Evolutionary conservation across 768 basidiomycete genomes (phyloP), one percentile per base, ranked within the genome.

Genomic region (Russula ochroleuca): DNA sequence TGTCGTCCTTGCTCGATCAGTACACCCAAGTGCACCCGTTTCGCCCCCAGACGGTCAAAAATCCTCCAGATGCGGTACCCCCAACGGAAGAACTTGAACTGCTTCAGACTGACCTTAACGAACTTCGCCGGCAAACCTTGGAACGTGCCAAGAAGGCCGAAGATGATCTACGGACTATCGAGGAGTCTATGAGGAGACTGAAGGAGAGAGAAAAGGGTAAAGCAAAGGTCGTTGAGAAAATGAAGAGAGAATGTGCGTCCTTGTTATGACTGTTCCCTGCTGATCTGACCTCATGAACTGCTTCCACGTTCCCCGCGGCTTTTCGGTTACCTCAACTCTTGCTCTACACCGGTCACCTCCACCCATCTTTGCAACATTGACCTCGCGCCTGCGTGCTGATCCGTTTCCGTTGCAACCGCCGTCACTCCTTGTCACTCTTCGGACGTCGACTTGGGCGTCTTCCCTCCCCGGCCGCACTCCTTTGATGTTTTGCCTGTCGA

Each of bases 141-240:
- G 85, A 86, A 65, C 81, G 88, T 68, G 83, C 80, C 45, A 85
- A 81, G 78, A 91, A 90, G 77, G 91, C 90, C 0, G 82, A 81
- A 37, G 84, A 87, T 70, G 90, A 92, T 78, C 76, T 90, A 68
- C 82, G 80, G 72, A 80, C 83, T 59, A 85, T 92, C 69, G 84
- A 88, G 66, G 89, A 88, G 74, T 87, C 86, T 54, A 85, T 89
- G 82, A 82, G 83, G 58, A 81, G 83, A 64, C 81, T 90, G 76
- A 88, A 83, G 76, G 90, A 90, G 76, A 85, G 83, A 73, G 87
- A 84, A 74, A 82, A 78, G 75, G 87, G 87, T 0, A 91, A 90
- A 73, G 83, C 81, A 57, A 88, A 80, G 74, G 81, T 79, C n/a
- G 72, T 84, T 49, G 88, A 88, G 61, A 89, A 83, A 75, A 78